phyloP scores from a whole-genome alignment of 2,329 filamentous ascomycete genomes.

The Cladophialophora carrionii region DNA sequence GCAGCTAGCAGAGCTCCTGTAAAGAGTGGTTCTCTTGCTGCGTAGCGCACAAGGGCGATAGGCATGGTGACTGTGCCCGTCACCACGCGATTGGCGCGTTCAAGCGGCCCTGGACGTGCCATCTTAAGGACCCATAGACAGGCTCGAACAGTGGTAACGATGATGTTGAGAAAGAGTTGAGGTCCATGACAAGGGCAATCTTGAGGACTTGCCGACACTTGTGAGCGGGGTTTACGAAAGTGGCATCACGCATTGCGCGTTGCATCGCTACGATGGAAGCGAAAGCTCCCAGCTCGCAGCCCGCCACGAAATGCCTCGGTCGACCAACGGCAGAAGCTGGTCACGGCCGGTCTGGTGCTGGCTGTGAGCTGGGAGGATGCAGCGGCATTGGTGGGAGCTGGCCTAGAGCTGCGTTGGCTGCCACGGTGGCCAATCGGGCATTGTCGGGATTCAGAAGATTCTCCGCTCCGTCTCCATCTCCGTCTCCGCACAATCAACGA shows the following conservation, averaged over 20 bases:
- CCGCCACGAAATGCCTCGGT: not conserved
- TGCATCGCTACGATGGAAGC: not conserved
- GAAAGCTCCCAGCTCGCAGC: not conserved
- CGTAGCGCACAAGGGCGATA: slow-evolving; percentile 21
- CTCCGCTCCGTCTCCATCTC: not conserved
- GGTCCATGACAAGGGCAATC: not conserved
- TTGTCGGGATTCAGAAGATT: not conserved
- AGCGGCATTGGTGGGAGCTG: no score
- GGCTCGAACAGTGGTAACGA: not conserved
- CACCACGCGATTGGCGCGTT: slow-evolving; percentile 21
- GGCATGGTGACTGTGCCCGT: slow-evolving; percentile 23
- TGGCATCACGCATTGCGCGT: not conserved
- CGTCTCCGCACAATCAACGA: no score
- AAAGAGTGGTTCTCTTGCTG: slow-evolving; percentile 31
- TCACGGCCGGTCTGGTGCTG: not conserved
- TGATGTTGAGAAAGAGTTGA: not conserved
- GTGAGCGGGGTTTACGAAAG: not conserved
- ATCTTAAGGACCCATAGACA: slow-evolving; percentile 7
- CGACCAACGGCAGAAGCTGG: not conserved
- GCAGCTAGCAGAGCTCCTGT: slow-evolving; percentile 32
- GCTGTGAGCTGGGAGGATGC: no score
- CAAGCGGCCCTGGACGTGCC: slow-evolving; percentile 21
- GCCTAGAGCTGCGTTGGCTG: not conserved
- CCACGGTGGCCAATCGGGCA: not conserved
- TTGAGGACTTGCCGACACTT: not conserved